Percentiles rank a stretch among this genome's conserved stretches.
Conservation (phyloP, 768 basidiomycete species). For the Phlebiopsis flavidoalba region DNA sequence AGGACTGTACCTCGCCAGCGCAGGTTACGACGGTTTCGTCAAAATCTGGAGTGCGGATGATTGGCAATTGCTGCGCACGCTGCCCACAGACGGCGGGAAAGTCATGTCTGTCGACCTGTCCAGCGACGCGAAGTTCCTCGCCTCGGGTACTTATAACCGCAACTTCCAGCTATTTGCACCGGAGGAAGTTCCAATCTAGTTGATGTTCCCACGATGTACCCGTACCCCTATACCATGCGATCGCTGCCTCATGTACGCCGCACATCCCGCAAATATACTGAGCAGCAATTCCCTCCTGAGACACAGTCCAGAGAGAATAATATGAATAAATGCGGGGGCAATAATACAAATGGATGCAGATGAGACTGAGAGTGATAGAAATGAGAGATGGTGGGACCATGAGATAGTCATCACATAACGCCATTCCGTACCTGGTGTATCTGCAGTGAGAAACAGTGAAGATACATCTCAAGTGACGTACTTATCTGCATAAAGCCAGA, state of each 20-base stretch:
- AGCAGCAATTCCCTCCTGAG: neutral
- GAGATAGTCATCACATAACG: neutral
- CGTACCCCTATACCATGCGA: neutral
- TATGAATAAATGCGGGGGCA: neutral
- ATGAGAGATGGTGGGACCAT: neutral
- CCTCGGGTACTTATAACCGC: conserved; percentile 87
- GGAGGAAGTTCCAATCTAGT: conserved; percentile 45
- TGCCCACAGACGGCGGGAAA: conserved; percentile 95
- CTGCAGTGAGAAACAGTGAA: neutral
- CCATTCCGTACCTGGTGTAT: conserved; percentile 2
- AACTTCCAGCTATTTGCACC: conserved; percentile 92
- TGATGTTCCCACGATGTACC: neutral
- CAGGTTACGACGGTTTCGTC: conserved; percentile 93
- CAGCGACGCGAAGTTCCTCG: conserved; percentile 76
- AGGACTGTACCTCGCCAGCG: conserved; percentile 88
- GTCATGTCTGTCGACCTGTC: conserved; percentile 97
- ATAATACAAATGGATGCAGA: neutral
- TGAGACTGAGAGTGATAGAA: conserved; percentile 1
- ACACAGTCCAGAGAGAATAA: neutral
- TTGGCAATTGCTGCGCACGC: conserved; percentile 86
- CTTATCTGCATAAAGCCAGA: conserved; percentile 93
- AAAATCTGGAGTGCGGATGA: conserved; percentile 98
- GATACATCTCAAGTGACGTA: conserved; percentile 20
- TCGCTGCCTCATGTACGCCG: conserved; percentile 8
- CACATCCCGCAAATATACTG: neutral